Evolutionary conservation across 352 stramenopile genomes (phyloP).

Genomic region (Pythium chondricola): DNA sequence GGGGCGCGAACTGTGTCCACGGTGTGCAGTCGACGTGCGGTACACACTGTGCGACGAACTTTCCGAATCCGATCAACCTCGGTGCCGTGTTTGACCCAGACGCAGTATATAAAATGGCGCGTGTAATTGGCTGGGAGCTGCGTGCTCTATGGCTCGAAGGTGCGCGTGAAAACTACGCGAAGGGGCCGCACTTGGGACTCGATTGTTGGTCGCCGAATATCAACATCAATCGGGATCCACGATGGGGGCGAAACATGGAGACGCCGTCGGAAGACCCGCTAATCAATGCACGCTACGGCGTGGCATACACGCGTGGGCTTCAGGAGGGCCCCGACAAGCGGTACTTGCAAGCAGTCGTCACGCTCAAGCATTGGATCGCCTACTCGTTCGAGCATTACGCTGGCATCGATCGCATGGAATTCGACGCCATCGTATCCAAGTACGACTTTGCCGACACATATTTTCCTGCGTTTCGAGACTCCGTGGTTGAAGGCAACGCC

Average conservation of each 20-base stretch:
- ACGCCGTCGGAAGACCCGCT: conserved; percentile 91
- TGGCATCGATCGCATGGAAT: conserved; percentile 71
- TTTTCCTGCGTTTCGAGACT: conserved; percentile 77
- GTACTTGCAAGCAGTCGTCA: conserved; percentile 83
- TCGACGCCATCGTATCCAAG: conserved; percentile 84
- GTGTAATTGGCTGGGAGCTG: conserved; percentile 82
- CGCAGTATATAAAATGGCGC: conserved; percentile 75
- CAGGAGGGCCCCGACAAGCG: conserved; percentile 70
- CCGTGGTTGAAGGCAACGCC: conserved; percentile 71
- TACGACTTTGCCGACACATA: conserved; percentile 94
- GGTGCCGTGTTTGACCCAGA: conserved; percentile 84
- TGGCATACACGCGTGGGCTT: conserved; percentile 84
- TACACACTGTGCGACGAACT: conserved; percentile 80
- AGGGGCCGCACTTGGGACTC: conserved; percentile 68
- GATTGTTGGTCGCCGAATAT: conserved; percentile 95
- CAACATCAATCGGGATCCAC: conserved; percentile 93
- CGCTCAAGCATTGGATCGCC: conserved; percentile 92
- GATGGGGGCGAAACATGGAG: conserved; percentile 93
- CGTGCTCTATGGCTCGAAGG: conserved; percentile 75
- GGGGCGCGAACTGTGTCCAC: conserved; percentile 92
- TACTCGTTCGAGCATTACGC: conserved; percentile 87
- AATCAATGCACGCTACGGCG: conserved; percentile 88
- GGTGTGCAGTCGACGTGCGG: conserved; percentile 84
- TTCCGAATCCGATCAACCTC: conserved; percentile 88
- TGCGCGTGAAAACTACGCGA: conserved; percentile 57